Evolutionary conservation across 257 asterid species (phyloP).

Genomic region (Galeopsis tetrahit): DNA sequence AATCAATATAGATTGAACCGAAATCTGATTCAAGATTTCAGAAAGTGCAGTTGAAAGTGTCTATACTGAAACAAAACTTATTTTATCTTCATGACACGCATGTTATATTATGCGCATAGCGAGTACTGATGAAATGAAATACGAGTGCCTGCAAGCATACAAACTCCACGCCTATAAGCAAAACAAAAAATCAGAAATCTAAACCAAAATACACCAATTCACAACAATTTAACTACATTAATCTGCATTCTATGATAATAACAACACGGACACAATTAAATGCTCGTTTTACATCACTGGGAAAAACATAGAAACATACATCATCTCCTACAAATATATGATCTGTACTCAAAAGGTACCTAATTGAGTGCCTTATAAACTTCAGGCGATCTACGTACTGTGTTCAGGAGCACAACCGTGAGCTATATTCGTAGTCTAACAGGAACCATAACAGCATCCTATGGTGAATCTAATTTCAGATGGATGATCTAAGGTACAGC

Average conservation of each 20-base stretch:
- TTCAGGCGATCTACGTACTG: conserved; percentile 24
- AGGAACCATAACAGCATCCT: conserved; percentile 26
- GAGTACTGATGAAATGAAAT: not conserved
- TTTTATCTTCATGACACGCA: not conserved
- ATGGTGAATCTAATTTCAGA: conserved; percentile 9
- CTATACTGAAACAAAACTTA: not conserved
- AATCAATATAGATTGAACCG: no score
- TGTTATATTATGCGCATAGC: not conserved
- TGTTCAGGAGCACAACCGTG: conserved; percentile 13
- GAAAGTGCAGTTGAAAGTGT: not conserved
- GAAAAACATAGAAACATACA: not conserved
- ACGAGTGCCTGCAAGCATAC: not conserved
- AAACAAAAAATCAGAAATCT: not conserved
- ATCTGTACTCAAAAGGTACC: conserved; percentile 20
- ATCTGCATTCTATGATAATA: conserved; percentile 18
- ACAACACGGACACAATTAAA: conserved; percentile 14
- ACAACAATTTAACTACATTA: conserved; percentile 21
- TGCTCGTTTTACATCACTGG: conserved; percentile 3
- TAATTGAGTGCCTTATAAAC: conserved; percentile 22
- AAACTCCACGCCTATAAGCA: not conserved
- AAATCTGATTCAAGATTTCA: not conserved
- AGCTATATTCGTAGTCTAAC: conserved; percentile 7
- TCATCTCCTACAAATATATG: conserved; percentile 13
- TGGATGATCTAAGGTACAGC: conserved; percentile 21
- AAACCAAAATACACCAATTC: conserved; percentile 5